Base-by-base conservation (phyloP, 2,329 filamentous ascomycete genomes). In the Ascosphaera aggregata region DNA sequence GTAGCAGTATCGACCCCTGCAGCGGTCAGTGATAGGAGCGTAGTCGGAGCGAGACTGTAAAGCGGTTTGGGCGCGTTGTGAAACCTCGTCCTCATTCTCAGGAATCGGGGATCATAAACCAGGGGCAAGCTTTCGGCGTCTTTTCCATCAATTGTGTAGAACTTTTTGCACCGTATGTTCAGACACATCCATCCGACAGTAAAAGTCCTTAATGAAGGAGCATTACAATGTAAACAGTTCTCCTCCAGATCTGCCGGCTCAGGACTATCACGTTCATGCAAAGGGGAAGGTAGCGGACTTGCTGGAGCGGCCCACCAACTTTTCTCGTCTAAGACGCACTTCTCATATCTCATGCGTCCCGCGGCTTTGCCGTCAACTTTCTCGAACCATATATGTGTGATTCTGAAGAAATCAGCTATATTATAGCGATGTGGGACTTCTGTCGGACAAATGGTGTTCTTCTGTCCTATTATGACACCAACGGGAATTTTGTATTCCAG, bases 381-480 rank as follows among this genome's bases (percentile, higher is more conserved):
- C 46, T 85, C 78, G 9, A 56, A 60, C 78, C 78, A 85, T 0
- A 81, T 60, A 37, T 76, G 60, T 0, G 74, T 77, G 9, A 79
- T 59, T 37, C 73, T 69, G 50, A 80, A 84, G 51, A 65, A 73
- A n/a, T 63, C 75, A 34, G 84, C 59, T 0, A 81, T 70, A 40
- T 67, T 72, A 47, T 73, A 82, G 1, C 64, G 57, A 41, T 74
- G 62, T 0, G 67, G 66, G 5, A 74, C 57, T 18, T 60, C 56
- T 1, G 61, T 63, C 0, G 62, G 59, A 15, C 66, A 59, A 17
- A 62, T 50, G 2, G 51, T 49, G 43, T 73, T 69, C 39, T 64
- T 52, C 13, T 64, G 51, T 1, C 76, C 73, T 40, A 67, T 63
- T 41, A 73, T 60, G 0, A 71, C 43, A 0, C 66, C 66, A 1